Evolutionary conservation across 2,329 filamentous ascomycete species (phyloP), one percentile per base, ranked within the genome.

Genomic region (Colletotrichum sp.): DNA sequence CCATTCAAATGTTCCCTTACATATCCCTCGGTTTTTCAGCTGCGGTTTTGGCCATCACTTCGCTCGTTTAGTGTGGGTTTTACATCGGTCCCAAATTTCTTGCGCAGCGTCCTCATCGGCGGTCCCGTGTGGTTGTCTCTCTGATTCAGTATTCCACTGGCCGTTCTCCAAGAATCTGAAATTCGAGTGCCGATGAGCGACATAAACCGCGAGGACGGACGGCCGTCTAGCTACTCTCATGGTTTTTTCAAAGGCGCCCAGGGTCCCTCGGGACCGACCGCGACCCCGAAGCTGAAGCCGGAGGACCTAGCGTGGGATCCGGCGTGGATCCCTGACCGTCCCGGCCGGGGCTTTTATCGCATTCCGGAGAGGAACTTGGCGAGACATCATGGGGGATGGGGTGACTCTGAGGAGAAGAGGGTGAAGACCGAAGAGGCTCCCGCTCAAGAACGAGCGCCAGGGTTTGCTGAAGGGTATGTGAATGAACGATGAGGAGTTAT

Each of bases 251-350:
- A 59, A 30, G 65, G 48, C 21, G 10, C 10, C 52, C 64, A 55
- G 28, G 52, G 52, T 4, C 32, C 36, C 2, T 26, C 64, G 12
- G 24, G 30, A 58, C 30, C 12, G 0, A 13, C 21, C 65, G 16
- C 16, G 18, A 14, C 21, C 6, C 52, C 28, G n/a, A 34, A 32
- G 21, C 10, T 59, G 32, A n/a, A 36, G n/a, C 36, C 21, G 2
- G 62, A 55, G 14, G 5, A 21, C 8, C 28, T 28, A 18, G 38
- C 61, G 9, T 68, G 55, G 62, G 55, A 68, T 14, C 56, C 73
- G 32, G 16, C 68, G 13, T 74, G 72, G 61, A n/a, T 26, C 4
- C 21, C 14, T 58, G 38, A 63, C 21, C 16, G 4, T 5, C 34
- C 18, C 28, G 12, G 10, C 13, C 10, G 18, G 21, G 9, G 12